Base-by-base conservation (phyloP, 306 rosid species). In the Vigna angularis region DNA sequence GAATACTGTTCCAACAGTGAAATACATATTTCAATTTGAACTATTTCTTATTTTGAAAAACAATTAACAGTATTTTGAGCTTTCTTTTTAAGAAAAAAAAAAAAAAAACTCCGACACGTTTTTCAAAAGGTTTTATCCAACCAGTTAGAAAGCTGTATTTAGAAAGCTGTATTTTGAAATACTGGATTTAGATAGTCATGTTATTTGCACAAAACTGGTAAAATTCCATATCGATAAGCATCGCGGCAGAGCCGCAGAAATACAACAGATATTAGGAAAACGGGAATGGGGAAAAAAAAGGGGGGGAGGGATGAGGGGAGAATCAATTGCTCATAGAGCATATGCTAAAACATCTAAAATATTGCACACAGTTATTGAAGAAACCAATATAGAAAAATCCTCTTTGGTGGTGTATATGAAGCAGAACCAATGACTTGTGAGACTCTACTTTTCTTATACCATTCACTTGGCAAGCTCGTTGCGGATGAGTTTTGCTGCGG, bases 401-500 rank as follows among this genome's bases (percentile, higher is more conserved):
- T 34, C 42, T 50, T 42, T 20, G 7, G 10, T 13, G 10, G 55
- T 13, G 30, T 70, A 70, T 74, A 67, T 34, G 80, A 77, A 70
- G 28, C 66, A 72, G 76, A 75, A 68, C 44, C 82, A 61, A 32
- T 11, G 69, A 80, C 11, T 51, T 15, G 13, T 3, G 26, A 9
- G 36, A 82, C 47, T 78, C 80, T 51, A 53, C 63, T 17, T 17
- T 58, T 66, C 72, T 73, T 71, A 69, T 61, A 48, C 38, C 67
- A 38, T 38, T 91, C 94, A 91, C 84, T 93, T 88, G 50, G 93
- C 96, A 45, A 93, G 94, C 81, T 87, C 86, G 61, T 86, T 87
- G 47, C 98, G 98, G 86, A 93, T 93, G 45, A 40, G 87, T 85
- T 93, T 93, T 65, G 97, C 91, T 11, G 98, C 98, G 3, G 85